Conservation (phyloP, 202 grass and related monocot species). For the Musa balbisiana region DNA sequence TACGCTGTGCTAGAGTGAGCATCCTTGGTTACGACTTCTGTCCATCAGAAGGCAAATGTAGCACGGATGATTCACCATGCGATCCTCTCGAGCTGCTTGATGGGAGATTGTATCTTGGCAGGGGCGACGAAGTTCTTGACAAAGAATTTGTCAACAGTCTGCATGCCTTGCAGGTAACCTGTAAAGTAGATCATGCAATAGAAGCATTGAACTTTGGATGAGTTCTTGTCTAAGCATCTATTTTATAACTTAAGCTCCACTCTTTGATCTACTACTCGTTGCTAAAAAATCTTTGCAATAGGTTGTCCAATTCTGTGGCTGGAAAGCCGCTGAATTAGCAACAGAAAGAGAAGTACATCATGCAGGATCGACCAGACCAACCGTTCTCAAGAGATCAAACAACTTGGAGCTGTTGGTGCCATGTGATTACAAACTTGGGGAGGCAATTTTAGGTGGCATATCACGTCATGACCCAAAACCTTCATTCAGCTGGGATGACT, state of each 20-base stretch:
- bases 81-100: constrained; percentile 53
- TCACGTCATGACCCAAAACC: constrained; percentile 11
- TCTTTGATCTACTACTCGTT: neutral
- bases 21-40: constrained; percentile 48
- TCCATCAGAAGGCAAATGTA: constrained; percentile 9
- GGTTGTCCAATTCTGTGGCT: constrained; percentile 76
- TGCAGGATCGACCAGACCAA: constrained; percentile 21
- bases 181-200: neutral
- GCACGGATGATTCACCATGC: constrained; percentile 19
- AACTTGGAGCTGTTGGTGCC: constrained; percentile 40
- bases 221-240: neutral
- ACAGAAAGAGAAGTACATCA: constrained; percentile 24
- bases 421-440: constrained; percentile 35
- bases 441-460: constrained; percentile 38
- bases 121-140: constrained; percentile 44
- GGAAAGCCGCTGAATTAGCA: constrained; percentile 49
- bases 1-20: constrained; percentile 52
- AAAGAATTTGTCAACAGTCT: constrained; percentile 68
- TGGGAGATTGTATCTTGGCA: constrained; percentile 46
- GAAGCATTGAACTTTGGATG: neutral
- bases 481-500: constrained; percentile 48
- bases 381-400: constrained; percentile 26
- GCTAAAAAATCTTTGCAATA: constrained; percentile 22
- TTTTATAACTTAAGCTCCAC: neutral
- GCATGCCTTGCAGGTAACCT: constrained; percentile 85